Percentiles rank a stretch among this genome's conserved stretches.
Evolutionary conservation across 495 filamentous ascomycete genomes (phyloP).

Genomic region (Hypoxylon rickii): DNA sequence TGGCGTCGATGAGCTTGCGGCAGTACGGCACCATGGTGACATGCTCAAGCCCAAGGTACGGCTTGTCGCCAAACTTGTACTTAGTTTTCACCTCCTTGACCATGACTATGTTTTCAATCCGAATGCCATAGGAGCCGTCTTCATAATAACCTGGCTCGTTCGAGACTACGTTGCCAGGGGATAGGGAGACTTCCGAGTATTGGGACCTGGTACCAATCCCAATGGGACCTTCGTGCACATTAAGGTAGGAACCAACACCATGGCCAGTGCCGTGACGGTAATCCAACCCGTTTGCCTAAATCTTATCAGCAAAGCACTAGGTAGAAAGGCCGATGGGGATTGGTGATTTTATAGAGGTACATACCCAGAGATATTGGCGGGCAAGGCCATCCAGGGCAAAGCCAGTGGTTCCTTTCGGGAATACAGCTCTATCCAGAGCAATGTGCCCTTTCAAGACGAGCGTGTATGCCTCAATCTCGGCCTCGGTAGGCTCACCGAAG

Average conservation of each 20-base stretch:
- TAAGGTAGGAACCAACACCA: constrained; percentile 88
- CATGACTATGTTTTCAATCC: constrained; percentile 95
- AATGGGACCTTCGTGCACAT: constrained; percentile 97
- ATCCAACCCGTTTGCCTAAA: constrained; percentile 78
- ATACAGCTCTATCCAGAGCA: constrained; percentile 82
- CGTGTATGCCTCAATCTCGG: constrained; percentile 91
- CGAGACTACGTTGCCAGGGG: constrained; percentile 91
- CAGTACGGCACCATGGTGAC: constrained; percentile 97
- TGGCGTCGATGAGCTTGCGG: constrained; percentile 80
- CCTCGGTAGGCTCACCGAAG: constrained; percentile 81
- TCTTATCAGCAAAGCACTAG: background rate
- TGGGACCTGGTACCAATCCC: constrained; percentile 91
- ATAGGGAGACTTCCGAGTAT: constrained; percentile 87
- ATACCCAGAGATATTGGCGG: constrained; percentile 87
- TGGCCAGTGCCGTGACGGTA: constrained; percentile 98
- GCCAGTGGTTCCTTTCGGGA: constrained; percentile 93
- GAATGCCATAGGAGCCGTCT: constrained; percentile 95
- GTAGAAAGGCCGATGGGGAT: background rate
- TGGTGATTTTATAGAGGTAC: constrained; percentile 5
- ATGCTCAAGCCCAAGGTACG: constrained; percentile 93
- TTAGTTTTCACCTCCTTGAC: constrained; percentile 84
- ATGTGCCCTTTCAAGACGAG: constrained; percentile 97
- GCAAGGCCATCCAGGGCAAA: constrained; percentile 90
- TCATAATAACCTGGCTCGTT: constrained; percentile 98
- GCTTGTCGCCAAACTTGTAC: constrained; percentile 88